Evolutionary conservation across 495 filamentous ascomycete genomes (phyloP).

Genomic region (Hypoxylon crocopeplum): DNA sequence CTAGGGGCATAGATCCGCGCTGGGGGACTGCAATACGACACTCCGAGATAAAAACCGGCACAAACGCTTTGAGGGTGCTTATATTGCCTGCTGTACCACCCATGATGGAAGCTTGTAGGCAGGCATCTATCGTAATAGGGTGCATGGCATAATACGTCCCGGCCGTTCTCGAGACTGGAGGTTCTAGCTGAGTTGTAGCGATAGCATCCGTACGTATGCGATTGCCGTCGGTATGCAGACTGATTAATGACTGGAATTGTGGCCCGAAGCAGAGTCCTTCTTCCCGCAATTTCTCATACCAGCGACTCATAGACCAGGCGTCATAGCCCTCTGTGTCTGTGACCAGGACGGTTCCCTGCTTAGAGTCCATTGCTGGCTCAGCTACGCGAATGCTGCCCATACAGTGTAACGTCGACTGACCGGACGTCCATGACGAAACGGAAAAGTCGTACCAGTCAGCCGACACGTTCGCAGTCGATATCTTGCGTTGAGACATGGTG

Average conservation of each 20-base stretch:
- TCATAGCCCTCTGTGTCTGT: neutral
- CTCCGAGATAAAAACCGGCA: conserved; percentile 27
- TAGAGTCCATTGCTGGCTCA: neutral
- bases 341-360: conserved; percentile 3
- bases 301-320: conserved; percentile 4
- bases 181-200: neutral
- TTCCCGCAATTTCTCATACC: conserved; percentile 15
- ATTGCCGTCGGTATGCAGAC: conserved; percentile 3
- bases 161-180: neutral
- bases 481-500: conserved; percentile 15
- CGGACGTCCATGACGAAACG: conserved; percentile 32
- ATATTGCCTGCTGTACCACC: conserved; percentile 8
- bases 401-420: conserved; percentile 27
- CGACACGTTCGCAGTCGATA: conserved; percentile 20
- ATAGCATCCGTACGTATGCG: neutral
- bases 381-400: conserved; percentile 16
- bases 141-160: conserved; percentile 37
- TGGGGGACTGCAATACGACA: conserved; percentile 2
- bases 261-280: conserved; percentile 21
- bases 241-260: conserved; percentile 14
- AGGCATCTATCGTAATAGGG: conserved; percentile 40
- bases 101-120: conserved; percentile 39
- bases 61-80: neutral
- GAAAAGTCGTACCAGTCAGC: conserved; percentile 36
- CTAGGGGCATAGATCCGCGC: neutral